Percentiles rank a stretch among this genome's conserved stretches.
These are phyloP conservation scores for Filobasidium wieringae DNA, from an alignment of 768 basidiomycete species.

Conservation along the genomic window DNA sequence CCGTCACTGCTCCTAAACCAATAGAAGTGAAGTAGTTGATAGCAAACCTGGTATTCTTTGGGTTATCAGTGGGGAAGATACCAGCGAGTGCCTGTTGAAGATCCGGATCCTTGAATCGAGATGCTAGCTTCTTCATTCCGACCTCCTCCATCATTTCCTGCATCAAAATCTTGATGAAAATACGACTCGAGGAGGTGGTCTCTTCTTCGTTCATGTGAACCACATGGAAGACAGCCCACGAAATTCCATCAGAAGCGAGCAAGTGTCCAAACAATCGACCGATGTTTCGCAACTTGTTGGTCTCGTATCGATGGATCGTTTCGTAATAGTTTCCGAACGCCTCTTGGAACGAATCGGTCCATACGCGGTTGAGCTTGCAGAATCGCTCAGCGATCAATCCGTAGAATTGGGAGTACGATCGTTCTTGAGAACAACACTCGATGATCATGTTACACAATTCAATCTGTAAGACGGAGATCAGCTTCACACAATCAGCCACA, in stretches of 20 bases:
- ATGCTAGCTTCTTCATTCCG: slow-evolving; percentile 74
- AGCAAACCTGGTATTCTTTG: slow-evolving; percentile 80
- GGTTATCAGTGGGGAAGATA: slow-evolving; percentile 94
- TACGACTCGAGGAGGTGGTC: slow-evolving; percentile 88
- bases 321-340: slow-evolving; percentile 84
- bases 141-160: slow-evolving; percentile 88
- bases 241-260: slow-evolving; percentile 69
- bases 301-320: slow-evolving; percentile 97
- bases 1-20: slow-evolving; percentile 76
- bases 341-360: slow-evolving; percentile 78
- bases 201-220: slow-evolving; percentile 96
- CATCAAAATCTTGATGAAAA: slow-evolving; percentile 95
- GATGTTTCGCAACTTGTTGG: slow-evolving; percentile 93
- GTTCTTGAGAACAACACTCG: slow-evolving; percentile 99
- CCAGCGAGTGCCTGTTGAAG: slow-evolving; percentile 56
- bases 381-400: slow-evolving; percentile 93
- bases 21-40: slow-evolving; percentile 98
- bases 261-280: slow-evolving; percentile 93
- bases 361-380: slow-evolving; percentile 86
- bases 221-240: slow-evolving; percentile 72
- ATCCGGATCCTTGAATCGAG: slow-evolving; percentile 81
- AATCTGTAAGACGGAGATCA: slow-evolving; percentile 47
- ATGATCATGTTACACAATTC: slow-evolving; percentile 98
- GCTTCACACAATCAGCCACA: neutral
- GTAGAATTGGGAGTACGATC: slow-evolving; percentile 94